A percentile compares a stretch with the other conserved stretches of the same genome.
These are phyloP conservation scores for Pseudogymnoascus sp. DNA, from an alignment of 2,329 filamentous ascomycete species.

Conservation along the genomic window DNA sequence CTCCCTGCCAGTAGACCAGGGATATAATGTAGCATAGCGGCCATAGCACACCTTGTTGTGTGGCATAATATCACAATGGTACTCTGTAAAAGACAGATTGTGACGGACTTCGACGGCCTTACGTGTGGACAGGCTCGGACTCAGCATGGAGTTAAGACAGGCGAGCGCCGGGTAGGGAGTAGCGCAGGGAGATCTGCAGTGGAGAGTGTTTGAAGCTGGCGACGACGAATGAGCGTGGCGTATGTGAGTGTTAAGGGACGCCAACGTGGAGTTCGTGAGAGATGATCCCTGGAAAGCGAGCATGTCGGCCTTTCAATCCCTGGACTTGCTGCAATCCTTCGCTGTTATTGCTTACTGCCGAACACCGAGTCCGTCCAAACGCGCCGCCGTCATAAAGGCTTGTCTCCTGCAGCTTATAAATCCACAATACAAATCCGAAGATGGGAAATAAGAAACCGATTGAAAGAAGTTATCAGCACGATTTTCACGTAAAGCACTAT, in stretches of 20 bases:
- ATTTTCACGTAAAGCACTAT: background rate
- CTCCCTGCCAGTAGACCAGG: background rate
- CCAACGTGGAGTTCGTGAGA: background rate
- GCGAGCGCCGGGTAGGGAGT: background rate
- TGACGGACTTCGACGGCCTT: background rate
- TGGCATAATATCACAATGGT: background rate
- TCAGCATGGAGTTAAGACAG: background rate
- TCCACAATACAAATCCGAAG: background rate
- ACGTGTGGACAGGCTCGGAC: background rate
- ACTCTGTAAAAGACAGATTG: background rate
- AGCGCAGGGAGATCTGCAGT: background rate
- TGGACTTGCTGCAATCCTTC: background rate
- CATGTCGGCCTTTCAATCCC: background rate
- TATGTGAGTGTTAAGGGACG: background rate
- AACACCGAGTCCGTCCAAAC: background rate
- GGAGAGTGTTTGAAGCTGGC: background rate
- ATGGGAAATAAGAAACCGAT: background rate
- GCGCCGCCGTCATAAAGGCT: background rate
- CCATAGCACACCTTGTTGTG: background rate
- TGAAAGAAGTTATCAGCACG: background rate
- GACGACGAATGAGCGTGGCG: background rate
- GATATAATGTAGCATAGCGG: background rate
- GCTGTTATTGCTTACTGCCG: background rate
- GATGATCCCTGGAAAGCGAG: background rate
- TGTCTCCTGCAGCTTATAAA: background rate